These are phyloP conservation scores for Diddensiella caesifluorescens DNA, from an alignment of 805 yeast genomes.

Conservation along the genomic window DNA sequence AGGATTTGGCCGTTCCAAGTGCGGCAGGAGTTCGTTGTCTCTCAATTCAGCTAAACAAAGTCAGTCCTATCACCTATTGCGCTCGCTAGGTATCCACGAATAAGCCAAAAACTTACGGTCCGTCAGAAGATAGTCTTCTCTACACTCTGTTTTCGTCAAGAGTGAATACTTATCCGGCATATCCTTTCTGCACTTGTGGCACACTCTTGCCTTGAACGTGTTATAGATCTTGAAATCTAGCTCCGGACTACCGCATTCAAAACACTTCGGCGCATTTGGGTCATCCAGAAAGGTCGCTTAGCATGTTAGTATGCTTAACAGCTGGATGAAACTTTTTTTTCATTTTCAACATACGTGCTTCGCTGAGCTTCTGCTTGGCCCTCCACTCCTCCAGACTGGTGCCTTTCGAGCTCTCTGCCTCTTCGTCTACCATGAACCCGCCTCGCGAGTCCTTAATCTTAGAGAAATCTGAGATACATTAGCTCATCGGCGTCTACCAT, in stretches of 20 bases:
- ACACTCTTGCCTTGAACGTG: slow-evolving; percentile 70
- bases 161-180: slow-evolving; percentile 85
- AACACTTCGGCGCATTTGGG: slow-evolving; percentile 72
- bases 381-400: slow-evolving; percentile 51
- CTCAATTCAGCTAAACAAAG: slow-evolving; percentile 55
- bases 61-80: neutral
- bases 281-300: slow-evolving; percentile 39
- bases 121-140: slow-evolving; percentile 85
- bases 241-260: slow-evolving; percentile 77
- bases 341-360: slow-evolving; percentile 10
- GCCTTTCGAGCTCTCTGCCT: slow-evolving; percentile 24
- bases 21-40: slow-evolving; percentile 61
- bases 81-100: no score
- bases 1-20: slow-evolving; percentile 89
- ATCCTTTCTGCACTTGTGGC: slow-evolving; percentile 67
- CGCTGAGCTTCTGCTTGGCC: slow-evolving; percentile 39
- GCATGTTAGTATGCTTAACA: neutral
- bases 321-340: neutral
- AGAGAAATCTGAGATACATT: slow-evolving; percentile 55
- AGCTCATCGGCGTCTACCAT: neutral
- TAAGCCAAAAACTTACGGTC: slow-evolving; percentile 47
- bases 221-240: slow-evolving; percentile 66
- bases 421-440: slow-evolving; percentile 61
- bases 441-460: slow-evolving; percentile 87
- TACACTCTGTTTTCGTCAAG: slow-evolving; percentile 91